Evolutionary conservation across 2,329 filamentous ascomycete genomes (phyloP).

Genomic region (Talaromyces sp.): DNA sequence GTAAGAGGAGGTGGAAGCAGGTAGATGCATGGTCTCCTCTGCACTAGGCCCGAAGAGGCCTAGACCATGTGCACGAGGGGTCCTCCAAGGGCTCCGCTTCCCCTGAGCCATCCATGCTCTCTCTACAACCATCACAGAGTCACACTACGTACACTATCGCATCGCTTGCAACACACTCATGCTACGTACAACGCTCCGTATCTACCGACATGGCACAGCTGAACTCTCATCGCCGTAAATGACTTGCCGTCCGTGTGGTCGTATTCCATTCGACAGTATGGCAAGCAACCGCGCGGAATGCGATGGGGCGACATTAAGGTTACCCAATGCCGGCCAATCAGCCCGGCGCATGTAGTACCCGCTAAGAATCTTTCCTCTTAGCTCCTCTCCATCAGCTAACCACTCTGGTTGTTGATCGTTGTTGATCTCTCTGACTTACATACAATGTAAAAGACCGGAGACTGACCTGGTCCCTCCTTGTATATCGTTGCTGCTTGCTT

Average conservation of each 20-base stretch:
- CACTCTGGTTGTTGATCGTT: background rate
- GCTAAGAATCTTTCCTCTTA: background rate
- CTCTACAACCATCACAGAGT: background rate
- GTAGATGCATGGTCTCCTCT: background rate
- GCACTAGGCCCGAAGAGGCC: background rate
- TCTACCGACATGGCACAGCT: background rate
- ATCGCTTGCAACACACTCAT: background rate
- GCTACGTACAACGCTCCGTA: background rate
- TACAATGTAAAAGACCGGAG: too few relatives aligned
- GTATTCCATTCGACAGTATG: background rate
- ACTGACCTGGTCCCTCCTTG: background rate
- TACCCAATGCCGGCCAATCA: background rate
- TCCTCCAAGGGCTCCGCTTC: conserved; percentile 3
- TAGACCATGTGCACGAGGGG: conserved; percentile 4
- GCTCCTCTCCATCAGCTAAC: conserved; percentile 1
- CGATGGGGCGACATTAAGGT: background rate
- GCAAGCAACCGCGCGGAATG: background rate
- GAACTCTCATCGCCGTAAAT: background rate
- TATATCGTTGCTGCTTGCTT: background rate
- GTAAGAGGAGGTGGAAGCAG: background rate
- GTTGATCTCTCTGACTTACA: background rate
- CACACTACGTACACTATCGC: background rate
- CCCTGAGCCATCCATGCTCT: background rate
- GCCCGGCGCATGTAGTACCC: background rate
- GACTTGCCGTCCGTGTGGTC: background rate